Evolutionary conservation across 108 stramenopile species (phyloP).

Genomic region (Cyclotella distinguenda): DNA sequence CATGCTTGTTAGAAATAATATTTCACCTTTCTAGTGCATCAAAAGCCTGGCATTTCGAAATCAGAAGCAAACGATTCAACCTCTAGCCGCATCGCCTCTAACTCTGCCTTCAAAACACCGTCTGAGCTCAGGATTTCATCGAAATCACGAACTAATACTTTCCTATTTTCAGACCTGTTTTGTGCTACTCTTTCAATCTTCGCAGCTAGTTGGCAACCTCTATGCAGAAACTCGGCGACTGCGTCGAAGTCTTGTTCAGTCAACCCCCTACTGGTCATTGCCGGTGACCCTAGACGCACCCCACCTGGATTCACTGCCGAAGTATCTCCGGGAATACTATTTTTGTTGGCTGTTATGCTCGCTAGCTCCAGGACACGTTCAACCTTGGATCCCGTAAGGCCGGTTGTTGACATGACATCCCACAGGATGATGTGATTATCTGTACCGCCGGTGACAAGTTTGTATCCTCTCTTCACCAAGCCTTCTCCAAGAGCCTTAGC

Average conservation of each 20-base stretch:
- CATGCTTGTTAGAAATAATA: not conserved
- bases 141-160: slow-evolving; percentile 84
- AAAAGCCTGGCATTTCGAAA: slow-evolving; percentile 78
- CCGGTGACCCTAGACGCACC: slow-evolving; percentile 96
- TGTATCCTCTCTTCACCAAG: slow-evolving; percentile 82
- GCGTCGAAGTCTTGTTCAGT: slow-evolving; percentile 88
- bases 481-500: slow-evolving; percentile 86
- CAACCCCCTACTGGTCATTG: slow-evolving; percentile 89
- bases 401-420: slow-evolving; percentile 92
- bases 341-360: slow-evolving; percentile 99
- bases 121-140: slow-evolving; percentile 48
- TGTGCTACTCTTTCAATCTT: slow-evolving; percentile 67
- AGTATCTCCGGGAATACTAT: slow-evolving; percentile 95
- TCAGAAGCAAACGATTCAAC: slow-evolving; percentile 75
- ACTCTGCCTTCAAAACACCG: slow-evolving; percentile 40
- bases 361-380: slow-evolving; percentile 94
- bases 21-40: not conserved
- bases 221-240: slow-evolving; percentile 95
- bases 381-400: slow-evolving; percentile 95
- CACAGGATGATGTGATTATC: slow-evolving; percentile 99
- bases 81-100: slow-evolving; percentile 55
- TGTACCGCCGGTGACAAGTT: slow-evolving; percentile 96
- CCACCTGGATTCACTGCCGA: slow-evolving; percentile 98
- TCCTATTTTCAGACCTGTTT: slow-evolving; percentile 61
- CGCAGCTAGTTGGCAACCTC: slow-evolving; percentile 82